Conservation (phyloP, 805 yeast genomes). For the Osmozyma mogii region DNA sequence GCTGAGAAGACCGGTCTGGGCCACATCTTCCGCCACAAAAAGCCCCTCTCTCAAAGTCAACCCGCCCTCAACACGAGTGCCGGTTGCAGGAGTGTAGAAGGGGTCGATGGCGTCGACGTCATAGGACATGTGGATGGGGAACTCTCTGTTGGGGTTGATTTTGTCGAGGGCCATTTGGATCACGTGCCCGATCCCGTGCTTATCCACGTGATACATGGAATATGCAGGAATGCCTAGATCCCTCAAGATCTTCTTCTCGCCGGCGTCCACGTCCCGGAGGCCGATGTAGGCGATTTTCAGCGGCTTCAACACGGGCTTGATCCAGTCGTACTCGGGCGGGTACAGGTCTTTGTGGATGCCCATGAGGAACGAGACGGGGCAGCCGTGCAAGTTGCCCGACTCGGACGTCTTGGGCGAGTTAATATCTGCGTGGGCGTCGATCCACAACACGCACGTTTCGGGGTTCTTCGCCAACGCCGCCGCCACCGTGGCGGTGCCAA, state of each 20-base stretch:
- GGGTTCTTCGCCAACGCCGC: constrained; percentile 77
- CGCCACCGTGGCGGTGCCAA: constrained; percentile 87
- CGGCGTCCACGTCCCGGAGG: constrained; percentile 83
- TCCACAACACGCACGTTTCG: constrained; percentile 87
- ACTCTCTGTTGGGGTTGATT: constrained; percentile 58
- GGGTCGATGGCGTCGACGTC: constrained; percentile 98
- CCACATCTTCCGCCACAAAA: constrained; percentile 85
- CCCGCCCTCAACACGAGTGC: constrained; percentile 97
- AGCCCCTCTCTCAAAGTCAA: constrained; percentile 90
- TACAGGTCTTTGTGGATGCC: constrained; percentile 63
- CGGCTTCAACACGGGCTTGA: constrained; percentile 57
- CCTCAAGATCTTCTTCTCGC: constrained; percentile 68
- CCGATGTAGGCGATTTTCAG: constrained; percentile 86
- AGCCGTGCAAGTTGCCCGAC: constrained; percentile 92
- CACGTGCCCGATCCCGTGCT: constrained; percentile 85
- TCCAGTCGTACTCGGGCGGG: constrained; percentile 79
- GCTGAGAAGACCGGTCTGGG: constrained; percentile 79
- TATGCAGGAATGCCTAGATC: constrained; percentile 73
- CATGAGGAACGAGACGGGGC: constrained; percentile 87
- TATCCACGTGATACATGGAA: constrained; percentile 94
- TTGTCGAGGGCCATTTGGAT: constrained; percentile 82
- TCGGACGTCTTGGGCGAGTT: constrained; percentile 79
- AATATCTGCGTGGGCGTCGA: constrained; percentile 97
- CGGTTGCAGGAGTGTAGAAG: constrained; percentile 89
- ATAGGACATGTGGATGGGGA: constrained; percentile 82